These are phyloP conservation scores for Truncatella angustata DNA, from an alignment of 2,329 filamentous ascomycete species.

Conservation along the genomic window DNA sequence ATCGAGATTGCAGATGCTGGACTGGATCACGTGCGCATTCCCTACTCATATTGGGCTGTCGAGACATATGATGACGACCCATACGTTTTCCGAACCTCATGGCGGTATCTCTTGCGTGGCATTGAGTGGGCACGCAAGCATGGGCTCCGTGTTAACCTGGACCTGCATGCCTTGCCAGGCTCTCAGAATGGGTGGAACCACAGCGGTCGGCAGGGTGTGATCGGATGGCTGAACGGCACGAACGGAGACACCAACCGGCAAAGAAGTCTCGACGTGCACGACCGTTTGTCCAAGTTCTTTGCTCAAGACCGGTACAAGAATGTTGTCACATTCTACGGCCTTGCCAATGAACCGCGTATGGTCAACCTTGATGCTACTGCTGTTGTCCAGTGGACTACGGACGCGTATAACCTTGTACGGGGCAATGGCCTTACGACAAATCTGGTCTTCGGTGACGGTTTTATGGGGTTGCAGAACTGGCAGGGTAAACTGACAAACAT, in stretches of 20 bases:
- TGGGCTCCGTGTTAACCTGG: slow-evolving; percentile 87
- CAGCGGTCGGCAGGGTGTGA: slow-evolving; percentile 76
- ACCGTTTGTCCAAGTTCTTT: slow-evolving; percentile 87
- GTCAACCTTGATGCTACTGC: slow-evolving; percentile 61
- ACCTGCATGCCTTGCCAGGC: slow-evolving; percentile 87
- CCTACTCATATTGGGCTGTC: slow-evolving; percentile 93
- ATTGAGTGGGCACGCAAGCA: slow-evolving; percentile 95
- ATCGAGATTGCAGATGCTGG: slow-evolving; percentile 81
- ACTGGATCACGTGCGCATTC: slow-evolving; percentile 94
- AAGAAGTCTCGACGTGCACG: slow-evolving; percentile 82
- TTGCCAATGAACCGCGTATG: slow-evolving; percentile 94
- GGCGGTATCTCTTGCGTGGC: slow-evolving; percentile 87
- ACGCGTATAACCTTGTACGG: slow-evolving; percentile 71
- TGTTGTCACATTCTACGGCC: slow-evolving; percentile 86
- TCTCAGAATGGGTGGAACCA: slow-evolving; percentile 99
- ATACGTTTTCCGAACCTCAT: slow-evolving; percentile 82
- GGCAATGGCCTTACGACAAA: slow-evolving; percentile 71
- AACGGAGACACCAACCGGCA: slow-evolving; percentile 76
- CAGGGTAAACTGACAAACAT: slow-evolving; percentile 74
- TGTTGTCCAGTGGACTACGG: slow-evolving; percentile 77
- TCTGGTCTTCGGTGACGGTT: slow-evolving; percentile 90
- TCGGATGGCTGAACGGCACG: slow-evolving; percentile 90
- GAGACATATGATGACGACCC: slow-evolving; percentile 81
- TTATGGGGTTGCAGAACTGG: slow-evolving; percentile 89
- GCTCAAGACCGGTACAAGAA: slow-evolving; percentile 90